phyloP scores from a whole-genome alignment of 2,329 filamentous ascomycete genomes.

The Erysiphe pulchra region DNA sequence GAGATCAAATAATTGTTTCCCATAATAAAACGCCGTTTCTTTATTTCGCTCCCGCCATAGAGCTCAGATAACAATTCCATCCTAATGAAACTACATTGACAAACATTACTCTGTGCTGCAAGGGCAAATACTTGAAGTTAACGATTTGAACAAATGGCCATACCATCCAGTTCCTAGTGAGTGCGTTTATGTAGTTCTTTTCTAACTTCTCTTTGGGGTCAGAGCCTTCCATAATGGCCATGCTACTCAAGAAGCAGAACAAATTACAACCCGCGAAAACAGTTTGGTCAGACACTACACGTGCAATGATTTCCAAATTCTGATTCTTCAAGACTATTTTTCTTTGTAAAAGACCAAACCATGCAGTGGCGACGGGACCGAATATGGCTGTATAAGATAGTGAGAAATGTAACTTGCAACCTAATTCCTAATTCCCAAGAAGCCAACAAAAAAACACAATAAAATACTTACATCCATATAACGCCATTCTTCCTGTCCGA shows the following conservation, averaged over 20 bases:
- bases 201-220: constrained; percentile 33
- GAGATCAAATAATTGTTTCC: background rate
- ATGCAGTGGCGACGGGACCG: constrained; percentile 43
- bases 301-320: constrained; percentile 33
- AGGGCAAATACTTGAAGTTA: constrained; percentile 46
- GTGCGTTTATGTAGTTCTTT: constrained; percentile 29
- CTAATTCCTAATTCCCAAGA: too few relatives aligned
- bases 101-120: constrained; percentile 41
- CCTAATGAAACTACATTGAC: constrained; percentile 45
- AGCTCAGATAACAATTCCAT: constrained; percentile 18
- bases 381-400: constrained; percentile 26
- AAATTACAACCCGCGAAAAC: constrained; percentile 41
- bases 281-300: constrained; percentile 37
- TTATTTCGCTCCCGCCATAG: constrained; percentile 7
- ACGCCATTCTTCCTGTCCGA: constrained; percentile 52
- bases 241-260: constrained; percentile 36
- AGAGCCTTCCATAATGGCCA: constrained; percentile 38
- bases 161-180: constrained; percentile 43
- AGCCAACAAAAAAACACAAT: background rate
- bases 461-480: constrained; percentile 38
- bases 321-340: constrained; percentile 29
- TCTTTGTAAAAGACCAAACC: constrained; percentile 41
- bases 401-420: background rate
- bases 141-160: constrained; percentile 42
- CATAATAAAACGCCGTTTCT: too few relatives aligned